Evolutionary conservation across 331 rosid genomes (phyloP), one percentile per base, ranked within the genome.

Genomic region (Rhamnella rubrinervis): DNA sequence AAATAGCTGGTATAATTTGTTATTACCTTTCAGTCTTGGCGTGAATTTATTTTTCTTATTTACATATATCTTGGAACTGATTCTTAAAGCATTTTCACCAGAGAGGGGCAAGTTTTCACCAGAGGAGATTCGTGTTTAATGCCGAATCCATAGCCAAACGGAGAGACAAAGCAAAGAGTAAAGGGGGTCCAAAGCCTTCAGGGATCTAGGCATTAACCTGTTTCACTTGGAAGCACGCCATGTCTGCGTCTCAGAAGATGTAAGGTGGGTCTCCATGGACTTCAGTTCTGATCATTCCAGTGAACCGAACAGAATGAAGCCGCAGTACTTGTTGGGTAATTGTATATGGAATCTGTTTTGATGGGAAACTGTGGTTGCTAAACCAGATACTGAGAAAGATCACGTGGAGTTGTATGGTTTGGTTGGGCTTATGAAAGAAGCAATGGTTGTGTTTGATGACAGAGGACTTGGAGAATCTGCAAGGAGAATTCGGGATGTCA

Each of bases 211-310:
- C 77, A 9, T 78, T 81, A 49, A 68, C 80, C 0, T 73, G 83
- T 40, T 86, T 86, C 49, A 75, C 81, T 4, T 81, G 91, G 91
- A 86, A 79, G 67, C 80, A 77, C n/a, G 23, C 23, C 23, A 23
- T 23, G 1, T 0, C 23, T 23, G 31, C 31, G 1, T 26, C 31
- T 26, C 2, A 3, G 31, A 26, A 26, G 31, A 26, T 26, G 2
- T 26, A 2, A 26, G 31, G 31, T 26, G 31, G 31, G 31, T 26
- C 41, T 2, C 55, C 60, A 40, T 58, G 20, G 19, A 50, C 68
- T 6, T 77, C 83, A 4, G 28, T 77, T 25, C 20, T 71, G 25
- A 62, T 72, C 0, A 86, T 73, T 6, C 84, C 77, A 0, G 81
- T 83, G 40, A 75, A 83, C 68, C 1, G 73, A 39, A 66, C 83